Evolutionary conservation across 2,329 filamentous ascomycete genomes (phyloP), one percentile per base, ranked within the genome.

Genomic region (Venturia asperata): DNA sequence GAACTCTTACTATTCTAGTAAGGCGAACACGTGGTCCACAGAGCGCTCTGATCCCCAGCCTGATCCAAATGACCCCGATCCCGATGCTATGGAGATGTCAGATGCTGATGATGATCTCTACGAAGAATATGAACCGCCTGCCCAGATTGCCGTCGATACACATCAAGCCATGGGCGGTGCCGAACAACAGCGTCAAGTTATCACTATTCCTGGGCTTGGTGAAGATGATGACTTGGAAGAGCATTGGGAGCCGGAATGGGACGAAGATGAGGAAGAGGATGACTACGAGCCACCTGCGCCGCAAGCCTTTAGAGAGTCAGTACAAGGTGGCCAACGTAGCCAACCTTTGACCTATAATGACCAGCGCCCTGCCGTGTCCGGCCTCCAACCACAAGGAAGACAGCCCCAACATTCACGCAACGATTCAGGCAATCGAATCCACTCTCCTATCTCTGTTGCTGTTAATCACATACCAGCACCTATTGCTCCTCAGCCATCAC

Each of bases 1-100:
- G 75, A 92, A 95, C 73, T 94, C 92, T 49, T 96, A 96, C 77
- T 97, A 97, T 81, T 97, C 93, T 70, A 97, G 92, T 78, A 90
- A 89, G 79, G 84, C 83, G 68, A 88, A 92, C 80, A 90, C 92
- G 75, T 96, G 92, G 68, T 78, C 84, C 73, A 80, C 83, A 74
- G 80, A 82, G 71, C 49, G 52, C n/a, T 49, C 64, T 34, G 60
- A 58, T 27, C 55, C 64, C n/a, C 64, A 65, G 27, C 39, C 30
- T 21, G 64, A 37, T 17, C n/a, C 21, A n/a, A 64, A 56, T 55
- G 64, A 66, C 13, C 21, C 47, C 30, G 64, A 66, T 27, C 37
- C 47, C 21, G 61, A 55, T 55, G 64, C 61, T 30, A 66, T 63
- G 39, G 24, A 37, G 13, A 56, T 66, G 21, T 63, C 61, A 55